These are phyloP conservation scores for Monosporascus sp. DNA, from an alignment of 2,329 filamentous ascomycete genomes.

Conservation along the genomic window DNA sequence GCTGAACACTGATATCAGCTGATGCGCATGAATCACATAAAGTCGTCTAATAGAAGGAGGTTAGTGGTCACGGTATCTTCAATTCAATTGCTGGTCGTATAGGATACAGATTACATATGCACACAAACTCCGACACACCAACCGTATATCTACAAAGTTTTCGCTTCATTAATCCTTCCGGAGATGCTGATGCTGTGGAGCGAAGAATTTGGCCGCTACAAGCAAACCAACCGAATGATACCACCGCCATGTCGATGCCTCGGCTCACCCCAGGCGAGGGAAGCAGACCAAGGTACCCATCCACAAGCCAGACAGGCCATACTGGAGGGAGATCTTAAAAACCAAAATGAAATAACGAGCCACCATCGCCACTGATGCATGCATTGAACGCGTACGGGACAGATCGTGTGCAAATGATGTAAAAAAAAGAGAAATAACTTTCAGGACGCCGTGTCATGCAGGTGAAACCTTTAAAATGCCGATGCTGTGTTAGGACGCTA, in stretches of 20 bases:
- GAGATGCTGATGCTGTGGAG: background rate
- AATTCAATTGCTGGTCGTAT: background rate
- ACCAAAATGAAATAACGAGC: slow-evolving; percentile 8
- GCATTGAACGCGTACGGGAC: slow-evolving; percentile 1
- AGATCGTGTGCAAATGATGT: slow-evolving; percentile 4
- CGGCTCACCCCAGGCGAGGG: background rate
- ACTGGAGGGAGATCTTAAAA: background rate
- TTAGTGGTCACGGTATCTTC: no score
- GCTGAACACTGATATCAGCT: no score
- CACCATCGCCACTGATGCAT: slow-evolving; percentile 16
- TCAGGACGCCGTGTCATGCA: slow-evolving; percentile 15
- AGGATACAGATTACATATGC: background rate
- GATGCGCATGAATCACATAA: no score
- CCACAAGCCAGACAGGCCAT: slow-evolving; percentile 2
- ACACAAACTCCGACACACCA: background rate
- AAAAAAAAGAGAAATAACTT: slow-evolving; percentile 9
- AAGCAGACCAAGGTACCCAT: slow-evolving; percentile 1
- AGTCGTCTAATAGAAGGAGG: no score
- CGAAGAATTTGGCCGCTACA: background rate
- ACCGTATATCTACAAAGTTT: background rate
- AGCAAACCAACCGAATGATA: background rate
- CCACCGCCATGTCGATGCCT: background rate
- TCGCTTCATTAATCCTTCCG: background rate
- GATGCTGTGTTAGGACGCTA: slow-evolving; percentile 12
- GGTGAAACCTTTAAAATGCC: slow-evolving; percentile 1